Evolutionary conservation across 2,329 filamentous ascomycete species (phyloP).

Genomic region (Aspergillus piperis): DNA sequence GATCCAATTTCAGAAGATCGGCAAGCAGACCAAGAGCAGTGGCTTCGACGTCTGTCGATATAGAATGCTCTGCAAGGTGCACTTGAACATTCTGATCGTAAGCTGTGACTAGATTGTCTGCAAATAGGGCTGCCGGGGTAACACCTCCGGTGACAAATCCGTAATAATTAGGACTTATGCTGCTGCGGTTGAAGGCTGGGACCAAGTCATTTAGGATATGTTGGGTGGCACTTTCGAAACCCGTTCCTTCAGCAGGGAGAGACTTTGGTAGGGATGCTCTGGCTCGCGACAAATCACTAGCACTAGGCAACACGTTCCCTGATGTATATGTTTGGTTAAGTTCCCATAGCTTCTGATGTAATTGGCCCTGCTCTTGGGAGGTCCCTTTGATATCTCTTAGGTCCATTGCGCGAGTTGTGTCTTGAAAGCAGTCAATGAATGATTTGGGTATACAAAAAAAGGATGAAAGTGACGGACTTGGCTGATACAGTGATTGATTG

Average conservation of each 20-base stretch:
- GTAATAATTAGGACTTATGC: slow-evolving; percentile 70
- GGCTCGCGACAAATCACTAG: slow-evolving; percentile 32
- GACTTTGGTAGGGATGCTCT: slow-evolving; percentile 34
- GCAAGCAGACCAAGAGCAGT: slow-evolving; percentile 69
- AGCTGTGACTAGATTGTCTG: slow-evolving; percentile 78
- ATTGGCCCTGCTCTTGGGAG: slow-evolving; percentile 20
- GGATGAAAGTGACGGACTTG: background rate
- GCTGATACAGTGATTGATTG: background rate
- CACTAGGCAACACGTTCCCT: slow-evolving; percentile 34
- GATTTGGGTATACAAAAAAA: background rate
- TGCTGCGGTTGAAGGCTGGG: slow-evolving; percentile 65
- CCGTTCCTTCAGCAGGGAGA: slow-evolving; percentile 33
- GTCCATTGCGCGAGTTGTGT: slow-evolving; percentile 14
- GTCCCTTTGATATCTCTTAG: slow-evolving; percentile 8
- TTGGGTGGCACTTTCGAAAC: slow-evolving; percentile 33
- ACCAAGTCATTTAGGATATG: slow-evolving; percentile 47
- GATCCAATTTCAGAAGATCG: slow-evolving; percentile 64
- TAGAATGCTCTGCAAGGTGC: slow-evolving; percentile 73
- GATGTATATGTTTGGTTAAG: slow-evolving; percentile 31
- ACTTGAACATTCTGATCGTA: slow-evolving; percentile 84
- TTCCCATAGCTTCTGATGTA: slow-evolving; percentile 34
- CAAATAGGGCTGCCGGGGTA: slow-evolving; percentile 76
- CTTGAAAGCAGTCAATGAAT: background rate
- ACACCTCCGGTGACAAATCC: slow-evolving; percentile 85
- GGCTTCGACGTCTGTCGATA: slow-evolving; percentile 76